Base-by-base conservation (phyloP, 2,329 filamentous ascomycete genomes). In the Stenocarpella maydis region DNA sequence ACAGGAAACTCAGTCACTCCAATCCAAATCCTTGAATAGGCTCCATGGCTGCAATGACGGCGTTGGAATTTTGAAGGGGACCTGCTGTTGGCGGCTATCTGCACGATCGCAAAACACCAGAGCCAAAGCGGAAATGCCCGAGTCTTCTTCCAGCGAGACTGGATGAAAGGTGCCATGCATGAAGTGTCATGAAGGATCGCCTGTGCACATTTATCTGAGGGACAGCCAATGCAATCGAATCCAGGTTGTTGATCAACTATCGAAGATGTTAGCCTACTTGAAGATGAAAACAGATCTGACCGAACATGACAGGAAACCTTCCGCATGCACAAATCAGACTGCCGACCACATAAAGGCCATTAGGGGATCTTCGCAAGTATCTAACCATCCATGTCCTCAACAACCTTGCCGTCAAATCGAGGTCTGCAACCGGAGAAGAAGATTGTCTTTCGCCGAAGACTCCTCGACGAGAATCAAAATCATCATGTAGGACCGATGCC, bases 261-360 rank as follows among this genome's bases (percentile, higher is more conserved):
- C 65, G 8, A 47, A 55, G 50, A 66, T 47, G 64, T n/a, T 58
- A 55, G 41, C 50, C 53, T 67, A 67, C 41, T 49, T 31, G 50
- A 55, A 68, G 55, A 55, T 70, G 47, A 31, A 37, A 67, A 58
- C 60, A 64, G 24, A 68, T 63, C 65, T 65, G 58, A 68, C 53
- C 52, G 52, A 54, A 58, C 55, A 68, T 58, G 65, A 70, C 58
- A 47, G 45, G 41, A 47, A n/a, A 64, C 31, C 64, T 41, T 37
- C 47, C 47, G 47, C 55, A 54, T 65, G 67, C 41, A 37, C 61
- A n/a, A 60, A 43, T 47, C 65, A 61, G 58, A 68, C 58, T 52
- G 50, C 37, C 41, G 58, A 49, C 37, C 60, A 37, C 6, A 60
- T 34, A 41, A 15, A 12, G 49, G 26, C 19, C 41, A 37, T 66